A percentile compares a stretch with the other conserved stretches of the same genome.
Evolutionary conservation across 23 red algal species (phyloP).

Genomic region (Gracilaria vermiculophylla): DNA sequence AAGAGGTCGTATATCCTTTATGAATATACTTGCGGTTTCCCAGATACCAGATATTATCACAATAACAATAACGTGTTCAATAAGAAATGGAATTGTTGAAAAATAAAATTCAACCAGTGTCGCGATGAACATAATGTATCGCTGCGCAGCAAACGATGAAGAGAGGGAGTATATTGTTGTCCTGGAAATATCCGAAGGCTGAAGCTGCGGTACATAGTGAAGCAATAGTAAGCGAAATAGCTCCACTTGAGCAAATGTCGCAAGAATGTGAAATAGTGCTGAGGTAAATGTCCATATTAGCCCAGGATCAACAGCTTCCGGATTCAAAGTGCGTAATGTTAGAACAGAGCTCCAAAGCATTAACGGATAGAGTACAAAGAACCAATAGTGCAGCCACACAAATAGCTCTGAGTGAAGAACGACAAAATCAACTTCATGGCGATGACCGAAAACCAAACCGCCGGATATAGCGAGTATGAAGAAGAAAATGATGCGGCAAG

Average conservation of each 20-base stretch:
- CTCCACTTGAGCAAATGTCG: conserved; percentile 17
- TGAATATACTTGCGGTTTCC: neutral
- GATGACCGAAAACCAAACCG: conserved; percentile 1
- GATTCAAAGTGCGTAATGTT: neutral
- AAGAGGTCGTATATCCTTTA: neutral
- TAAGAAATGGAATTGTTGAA: neutral
- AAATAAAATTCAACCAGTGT: neutral
- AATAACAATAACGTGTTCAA: neutral
- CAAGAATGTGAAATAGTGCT: neutral
- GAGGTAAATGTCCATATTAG: conserved; percentile 5
- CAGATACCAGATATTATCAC: neutral
- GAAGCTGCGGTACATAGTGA: neutral
- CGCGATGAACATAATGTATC: neutral
- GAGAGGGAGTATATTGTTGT: neutral
- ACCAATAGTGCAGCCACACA: conserved; percentile 22
- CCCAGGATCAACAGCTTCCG: neutral
- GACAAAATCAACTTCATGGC: neutral
- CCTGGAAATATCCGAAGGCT: neutral
- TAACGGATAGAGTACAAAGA: conserved; percentile 20
- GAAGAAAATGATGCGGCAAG: neutral
- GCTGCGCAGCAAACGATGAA: neutral
- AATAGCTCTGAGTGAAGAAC: conserved; percentile 18
- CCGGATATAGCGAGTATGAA: conserved; percentile 15
- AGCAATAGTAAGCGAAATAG: conserved; percentile 8
- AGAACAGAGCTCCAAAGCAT: conserved; percentile 16